Evolutionary conservation across 1,284 basidiomycete genomes (phyloP).

Genomic region (Limonomyces culmigenus): DNA sequence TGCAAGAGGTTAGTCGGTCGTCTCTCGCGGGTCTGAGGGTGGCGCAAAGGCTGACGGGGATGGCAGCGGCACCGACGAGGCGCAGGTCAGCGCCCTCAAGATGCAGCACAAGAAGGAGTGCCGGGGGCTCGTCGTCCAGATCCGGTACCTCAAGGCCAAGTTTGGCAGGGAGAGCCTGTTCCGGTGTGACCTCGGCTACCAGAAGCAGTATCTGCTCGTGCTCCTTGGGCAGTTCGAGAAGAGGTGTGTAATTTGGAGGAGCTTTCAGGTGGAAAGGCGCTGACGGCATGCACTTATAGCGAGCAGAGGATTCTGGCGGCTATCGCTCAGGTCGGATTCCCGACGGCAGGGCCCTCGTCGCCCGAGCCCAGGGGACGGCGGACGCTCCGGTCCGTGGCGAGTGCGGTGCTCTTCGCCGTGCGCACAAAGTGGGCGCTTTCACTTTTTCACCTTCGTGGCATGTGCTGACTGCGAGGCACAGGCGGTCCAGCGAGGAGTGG

Average conservation of each 20-base stretch:
- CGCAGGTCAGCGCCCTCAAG: constrained; percentile 36
- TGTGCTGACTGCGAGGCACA: constrained; percentile 13
- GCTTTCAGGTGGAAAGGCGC: background rate
- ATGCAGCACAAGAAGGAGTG: constrained; percentile 68
- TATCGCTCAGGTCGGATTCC: constrained; percentile 66
- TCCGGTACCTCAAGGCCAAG: constrained; percentile 84
- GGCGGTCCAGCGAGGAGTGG: constrained; percentile 45
- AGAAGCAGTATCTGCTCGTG: constrained; percentile 70
- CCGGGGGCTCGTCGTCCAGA: constrained; percentile 78
- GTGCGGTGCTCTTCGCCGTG: constrained; percentile 47
- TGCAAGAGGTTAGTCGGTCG: constrained; percentile 3
- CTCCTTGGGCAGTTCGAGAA: constrained; percentile 52
- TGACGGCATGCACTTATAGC: constrained; percentile 23
- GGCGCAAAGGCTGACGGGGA: constrained; percentile 29
- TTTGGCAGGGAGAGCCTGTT: constrained; percentile 75
- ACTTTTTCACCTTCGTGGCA: constrained; percentile 2
- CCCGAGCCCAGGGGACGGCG: constrained; percentile 20
- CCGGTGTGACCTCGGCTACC: constrained; percentile 67
- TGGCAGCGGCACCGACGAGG: constrained; percentile 24
- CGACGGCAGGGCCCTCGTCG: constrained; percentile 19
- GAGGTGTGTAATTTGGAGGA: constrained; percentile 30
- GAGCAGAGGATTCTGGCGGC: constrained; percentile 64
- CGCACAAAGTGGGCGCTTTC: constrained; percentile 40
- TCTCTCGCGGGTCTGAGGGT: constrained; percentile 32
- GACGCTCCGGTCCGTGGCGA: constrained; percentile 40